phyloP scores from a whole-genome alignment of 2,329 filamentous ascomycete species.

The Ciborinia camelliae region DNA sequence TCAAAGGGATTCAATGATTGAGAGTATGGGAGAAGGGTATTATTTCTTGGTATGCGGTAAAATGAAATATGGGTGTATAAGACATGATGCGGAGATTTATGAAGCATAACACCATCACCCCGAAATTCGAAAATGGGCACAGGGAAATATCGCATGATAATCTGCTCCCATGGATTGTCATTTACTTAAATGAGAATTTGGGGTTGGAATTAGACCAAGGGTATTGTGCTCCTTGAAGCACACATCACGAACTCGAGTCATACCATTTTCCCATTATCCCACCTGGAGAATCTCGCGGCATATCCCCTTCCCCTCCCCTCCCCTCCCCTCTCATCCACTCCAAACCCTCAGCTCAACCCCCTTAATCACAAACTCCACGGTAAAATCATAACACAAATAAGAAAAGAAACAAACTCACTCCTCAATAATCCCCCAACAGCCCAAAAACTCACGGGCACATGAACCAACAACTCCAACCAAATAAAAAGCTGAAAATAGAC shows the following conservation, averaged over 20 bases:
- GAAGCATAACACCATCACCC: background rate
- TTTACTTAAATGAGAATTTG: background rate
- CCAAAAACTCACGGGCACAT: conserved; percentile 59
- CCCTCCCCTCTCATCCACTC: background rate
- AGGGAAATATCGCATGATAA: too few species aligned
- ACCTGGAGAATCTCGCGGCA: too few species aligned
- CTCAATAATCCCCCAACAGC: conserved; percentile 52
- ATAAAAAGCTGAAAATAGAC: conserved; percentile 57
- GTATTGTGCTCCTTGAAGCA: background rate
- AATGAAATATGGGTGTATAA: background rate
- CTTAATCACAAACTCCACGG: too few species aligned
- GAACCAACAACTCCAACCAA: conserved; percentile 58
- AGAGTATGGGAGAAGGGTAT: background rate
- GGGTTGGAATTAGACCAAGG: too few species aligned
- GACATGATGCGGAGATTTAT: background rate
- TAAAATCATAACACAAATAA: background rate
- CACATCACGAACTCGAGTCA: too few species aligned
- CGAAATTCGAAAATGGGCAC: background rate
- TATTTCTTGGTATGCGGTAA: background rate
- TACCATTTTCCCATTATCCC: too few species aligned
- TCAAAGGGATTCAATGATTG: background rate
- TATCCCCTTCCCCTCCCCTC: too few species aligned
- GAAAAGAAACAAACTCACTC: conserved; percentile 39
- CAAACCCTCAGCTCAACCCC: too few species aligned
- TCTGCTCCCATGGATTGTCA: background rate